Evolutionary conservation across 2,329 filamentous ascomycete genomes (phyloP).

Genomic region (Gaeumannomyces tritici): DNA sequence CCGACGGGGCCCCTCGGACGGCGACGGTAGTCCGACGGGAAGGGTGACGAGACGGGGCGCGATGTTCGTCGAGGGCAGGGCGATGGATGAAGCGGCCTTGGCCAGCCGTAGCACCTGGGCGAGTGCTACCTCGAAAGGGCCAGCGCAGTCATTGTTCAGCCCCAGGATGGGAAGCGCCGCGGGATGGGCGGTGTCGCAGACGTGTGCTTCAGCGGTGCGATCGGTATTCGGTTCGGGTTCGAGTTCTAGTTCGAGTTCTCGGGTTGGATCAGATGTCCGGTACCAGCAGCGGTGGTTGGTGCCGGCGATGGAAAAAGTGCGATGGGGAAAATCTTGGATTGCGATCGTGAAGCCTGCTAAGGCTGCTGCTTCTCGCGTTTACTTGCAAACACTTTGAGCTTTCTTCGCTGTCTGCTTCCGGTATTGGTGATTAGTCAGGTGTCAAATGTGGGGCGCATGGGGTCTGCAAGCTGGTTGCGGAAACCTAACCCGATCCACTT

Average conservation of each 20-base stretch:
- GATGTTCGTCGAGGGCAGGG: neutral
- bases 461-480: neutral
- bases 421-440: neutral
- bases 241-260: too few relatives aligned
- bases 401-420: neutral
- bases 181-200: neutral
- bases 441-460: neutral
- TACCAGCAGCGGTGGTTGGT: neutral
- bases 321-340: neutral
- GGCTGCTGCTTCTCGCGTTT: neutral
- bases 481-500: neutral
- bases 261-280: neutral
- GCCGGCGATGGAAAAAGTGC: neutral
- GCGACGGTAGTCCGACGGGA: neutral
- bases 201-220: neutral
- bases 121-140: slow-evolving; percentile 3
- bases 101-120: slow-evolving; percentile 1
- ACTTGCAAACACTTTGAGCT: neutral
- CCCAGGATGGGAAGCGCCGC: neutral
- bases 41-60: neutral
- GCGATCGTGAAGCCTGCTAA: neutral
- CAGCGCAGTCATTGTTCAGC: slow-evolving; percentile 2
- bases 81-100: neutral
- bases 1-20: neutral
- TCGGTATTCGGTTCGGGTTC: neutral